These are phyloP conservation scores for Suhomyces bokatorum DNA, from an alignment of 1,139 yeast genomes.

Conservation along the genomic window DNA sequence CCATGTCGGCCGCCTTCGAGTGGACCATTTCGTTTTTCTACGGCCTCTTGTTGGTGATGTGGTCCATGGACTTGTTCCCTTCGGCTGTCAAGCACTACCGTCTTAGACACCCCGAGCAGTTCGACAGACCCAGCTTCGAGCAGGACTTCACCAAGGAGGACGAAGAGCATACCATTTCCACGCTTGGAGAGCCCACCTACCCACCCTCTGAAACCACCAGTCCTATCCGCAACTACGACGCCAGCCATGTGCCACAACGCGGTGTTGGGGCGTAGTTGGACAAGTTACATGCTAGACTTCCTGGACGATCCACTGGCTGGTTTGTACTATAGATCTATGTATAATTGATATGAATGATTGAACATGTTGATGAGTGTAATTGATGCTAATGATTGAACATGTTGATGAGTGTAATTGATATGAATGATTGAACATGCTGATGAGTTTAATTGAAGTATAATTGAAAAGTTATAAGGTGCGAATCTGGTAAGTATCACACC, in stretches of 20 bases:
- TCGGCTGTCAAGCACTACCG: conserved; percentile 41
- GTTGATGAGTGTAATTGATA: too few species aligned
- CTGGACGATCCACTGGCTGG: too few species aligned
- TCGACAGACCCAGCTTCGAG: conserved; percentile 3
- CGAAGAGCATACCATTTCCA: conserved; percentile 11
- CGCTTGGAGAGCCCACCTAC: conserved; percentile 12
- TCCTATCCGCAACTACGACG: conserved; percentile 10
- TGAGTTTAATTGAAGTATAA: too few species aligned
- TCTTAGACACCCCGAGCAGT: conserved; percentile 19
- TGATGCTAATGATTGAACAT: too few species aligned
- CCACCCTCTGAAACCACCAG: conserved; percentile 2
- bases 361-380: too few species aligned
- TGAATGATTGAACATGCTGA: too few species aligned
- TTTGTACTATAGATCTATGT: too few species aligned
- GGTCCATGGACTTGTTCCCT: conserved; percentile 72
- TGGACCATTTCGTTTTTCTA: conserved; percentile 87
- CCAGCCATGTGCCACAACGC: background rate
- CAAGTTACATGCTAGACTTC: too few species aligned
- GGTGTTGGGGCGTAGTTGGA: background rate
- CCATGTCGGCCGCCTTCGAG: conserved; percentile 65
- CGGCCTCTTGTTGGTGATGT: conserved; percentile 64
- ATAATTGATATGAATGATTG: too few species aligned
- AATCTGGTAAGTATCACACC: too few species aligned
- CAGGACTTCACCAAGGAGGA: conserved; percentile 4
- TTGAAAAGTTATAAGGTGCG: too few species aligned